Base-by-base conservation (phyloP, 345 rosid genomes). In the Trapa incisa region DNA sequence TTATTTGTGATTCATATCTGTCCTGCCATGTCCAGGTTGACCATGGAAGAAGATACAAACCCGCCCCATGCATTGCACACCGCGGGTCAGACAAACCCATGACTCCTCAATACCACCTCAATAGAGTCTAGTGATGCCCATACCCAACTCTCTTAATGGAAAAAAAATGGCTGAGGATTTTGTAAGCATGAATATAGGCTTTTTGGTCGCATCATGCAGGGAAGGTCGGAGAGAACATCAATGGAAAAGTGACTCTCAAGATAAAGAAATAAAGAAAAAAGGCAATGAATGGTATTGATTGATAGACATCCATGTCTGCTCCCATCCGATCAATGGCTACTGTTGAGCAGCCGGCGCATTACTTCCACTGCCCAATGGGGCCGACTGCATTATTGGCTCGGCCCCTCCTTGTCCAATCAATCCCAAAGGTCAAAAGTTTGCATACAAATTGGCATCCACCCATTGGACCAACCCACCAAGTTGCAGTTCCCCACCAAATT, bases 351-450 rank as follows among this genome's bases (percentile, higher is more conserved):
- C 37, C 60, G 63, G 63, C 35, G 63, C 38, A 33, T 58, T 33
- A 58, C 33, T 58, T 58, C 63, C 63, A 33, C 63, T 38, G 16
- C 14, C 38, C 63, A 58, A 58, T 58, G 38, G 35, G 63, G 35
- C 63, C 63, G 11, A 32, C 35, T 33, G 63, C 63, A 58, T 58
- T 58, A 58, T 58, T 58, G 63, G 63, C 12, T 33, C 13, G 63
- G 63, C 35, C 63, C 7, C 57, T 52, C 35, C 48, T 45, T 2
- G 63, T 58, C 63, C 63, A 58, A 58, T 58, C 63, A 58, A 32
- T 8, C 38, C 63, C 63, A 36, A 6, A 2, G 32, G 63, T 58
- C 63, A 58, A 58, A 58, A 58, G 63, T 58, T 33, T 11, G 14
- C 38, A 8, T 15, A 33, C 1, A 58, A 58, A 58, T 58, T 58